These are phyloP conservation scores for Nannochloropsis salina DNA, from an alignment of 108 stramenopile genomes.

Conservation along the genomic window DNA sequence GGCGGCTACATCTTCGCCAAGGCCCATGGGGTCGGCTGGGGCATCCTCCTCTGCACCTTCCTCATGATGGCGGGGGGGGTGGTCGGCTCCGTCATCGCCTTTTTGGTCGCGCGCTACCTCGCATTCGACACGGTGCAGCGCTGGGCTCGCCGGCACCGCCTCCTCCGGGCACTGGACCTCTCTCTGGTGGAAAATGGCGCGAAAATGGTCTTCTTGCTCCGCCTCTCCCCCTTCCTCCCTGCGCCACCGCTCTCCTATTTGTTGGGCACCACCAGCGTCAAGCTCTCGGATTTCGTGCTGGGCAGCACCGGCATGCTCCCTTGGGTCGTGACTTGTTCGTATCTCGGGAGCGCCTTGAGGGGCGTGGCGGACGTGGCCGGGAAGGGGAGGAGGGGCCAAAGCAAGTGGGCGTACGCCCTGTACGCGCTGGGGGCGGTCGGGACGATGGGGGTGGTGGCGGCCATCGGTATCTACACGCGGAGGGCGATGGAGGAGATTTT, in stretches of 20 bases:
- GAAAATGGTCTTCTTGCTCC: not conserved
- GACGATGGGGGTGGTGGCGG: not conserved
- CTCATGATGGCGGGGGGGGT: not conserved
- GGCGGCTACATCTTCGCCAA: not conserved
- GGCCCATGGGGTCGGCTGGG: not conserved
- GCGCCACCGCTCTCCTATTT: not conserved
- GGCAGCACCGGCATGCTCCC: not conserved
- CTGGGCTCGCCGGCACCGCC: not conserved
- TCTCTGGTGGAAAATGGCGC: not conserved
- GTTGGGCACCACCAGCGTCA: not conserved
- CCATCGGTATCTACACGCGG: not conserved
- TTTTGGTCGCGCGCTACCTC: not conserved
- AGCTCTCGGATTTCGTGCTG: not conserved
- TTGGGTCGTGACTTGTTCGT: not conserved
- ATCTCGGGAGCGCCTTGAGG: not conserved
- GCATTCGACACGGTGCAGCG: not conserved
- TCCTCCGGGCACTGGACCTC: not conserved
- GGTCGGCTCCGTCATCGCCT: not conserved
- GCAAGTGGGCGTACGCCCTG: not conserved
- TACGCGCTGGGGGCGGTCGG: not conserved
- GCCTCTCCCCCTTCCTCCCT: not conserved
- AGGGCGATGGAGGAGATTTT: constrained; percentile 8
- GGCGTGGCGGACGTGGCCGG: not conserved
- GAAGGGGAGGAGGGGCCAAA: not conserved
- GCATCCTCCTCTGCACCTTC: not conserved